Evolutionary conservation across 169 alveolate genomes (phyloP).

Genomic region (Eimeria sp.): DNA sequence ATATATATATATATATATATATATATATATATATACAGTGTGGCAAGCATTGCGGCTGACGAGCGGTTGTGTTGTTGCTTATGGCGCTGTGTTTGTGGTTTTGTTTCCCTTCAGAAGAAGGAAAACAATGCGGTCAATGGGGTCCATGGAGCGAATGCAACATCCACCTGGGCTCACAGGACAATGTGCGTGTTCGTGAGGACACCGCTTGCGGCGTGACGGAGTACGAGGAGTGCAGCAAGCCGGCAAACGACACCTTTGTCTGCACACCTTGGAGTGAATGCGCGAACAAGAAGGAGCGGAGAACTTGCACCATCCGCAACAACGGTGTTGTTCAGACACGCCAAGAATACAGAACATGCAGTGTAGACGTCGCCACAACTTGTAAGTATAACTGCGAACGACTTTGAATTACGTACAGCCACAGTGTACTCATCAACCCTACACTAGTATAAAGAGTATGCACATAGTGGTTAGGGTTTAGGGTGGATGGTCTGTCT

Average conservation of each 20-base stretch:
- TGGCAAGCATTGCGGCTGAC: no score
- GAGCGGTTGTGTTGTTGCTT: no score
- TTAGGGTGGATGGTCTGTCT: neutral
- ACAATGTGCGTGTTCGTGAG: neutral
- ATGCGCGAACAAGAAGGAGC: neutral
- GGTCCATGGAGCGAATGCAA: neutral
- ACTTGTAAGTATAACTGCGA: neutral
- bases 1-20: neutral
- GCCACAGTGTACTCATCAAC: no score
- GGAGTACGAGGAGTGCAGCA: slow-evolving; percentile 26
- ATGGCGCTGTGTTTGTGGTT: neutral
- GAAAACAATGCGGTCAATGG: neutral
- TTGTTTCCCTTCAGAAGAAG: neutral
- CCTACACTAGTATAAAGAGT: neutral
- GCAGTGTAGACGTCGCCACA: neutral
- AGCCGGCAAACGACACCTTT: neutral
- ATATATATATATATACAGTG: neutral
- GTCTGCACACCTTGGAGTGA: neutral
- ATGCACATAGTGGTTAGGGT: neutral
- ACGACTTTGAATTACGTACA: no score
- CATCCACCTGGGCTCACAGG: neutral
- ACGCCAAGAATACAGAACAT: neutral
- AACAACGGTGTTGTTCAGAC: neutral
- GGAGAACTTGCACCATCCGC: neutral
- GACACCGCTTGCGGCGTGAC: neutral